Percentiles rank a stretch among this genome's conserved stretches.
These are phyloP conservation scores for Paratinospora sagittata DNA, from an alignment of 164 flowering plant genomes.

Conservation along the genomic window DNA sequence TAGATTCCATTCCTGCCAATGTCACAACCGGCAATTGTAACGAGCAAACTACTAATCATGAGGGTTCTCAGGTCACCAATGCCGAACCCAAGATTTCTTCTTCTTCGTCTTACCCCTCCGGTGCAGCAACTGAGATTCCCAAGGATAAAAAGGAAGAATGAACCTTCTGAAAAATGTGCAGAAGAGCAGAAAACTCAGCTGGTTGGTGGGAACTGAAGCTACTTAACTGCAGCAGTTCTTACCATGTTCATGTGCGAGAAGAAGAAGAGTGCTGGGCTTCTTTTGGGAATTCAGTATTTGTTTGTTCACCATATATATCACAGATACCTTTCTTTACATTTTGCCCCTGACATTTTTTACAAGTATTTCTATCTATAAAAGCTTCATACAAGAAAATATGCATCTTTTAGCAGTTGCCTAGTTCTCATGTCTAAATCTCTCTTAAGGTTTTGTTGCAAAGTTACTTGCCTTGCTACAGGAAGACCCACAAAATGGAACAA, in stretches of 20 bases:
- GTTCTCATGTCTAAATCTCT: background rate
- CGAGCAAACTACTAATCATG: constrained; percentile 3
- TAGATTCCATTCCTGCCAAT: constrained; percentile 39
- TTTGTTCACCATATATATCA: background rate
- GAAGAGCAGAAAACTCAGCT: background rate
- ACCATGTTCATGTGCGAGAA: background rate
- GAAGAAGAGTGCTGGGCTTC: background rate
- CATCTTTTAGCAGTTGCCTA: background rate
- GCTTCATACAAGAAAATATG: background rate
- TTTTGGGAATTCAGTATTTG: background rate
- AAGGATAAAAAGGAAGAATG: constrained; percentile 2
- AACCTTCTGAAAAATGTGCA: background rate
- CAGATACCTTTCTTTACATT: background rate
- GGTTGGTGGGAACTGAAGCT: background rate
- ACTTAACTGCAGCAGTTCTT: background rate
- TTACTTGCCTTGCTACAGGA: too few relatives aligned
- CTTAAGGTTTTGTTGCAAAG: too few relatives aligned
- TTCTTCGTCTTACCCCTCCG: background rate
- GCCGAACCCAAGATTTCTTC: background rate
- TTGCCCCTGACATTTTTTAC: background rate
- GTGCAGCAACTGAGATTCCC: constrained; percentile 6
- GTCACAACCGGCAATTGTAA: constrained; percentile 13
- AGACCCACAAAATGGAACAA: too few relatives aligned
- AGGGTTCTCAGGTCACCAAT: background rate
- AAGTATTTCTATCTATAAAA: background rate